A percentile compares a stretch with the other conserved stretches of the same genome.
These are phyloP conservation scores for Spatholobus suberectus DNA, from an alignment of 306 rosid species.

Conservation along the genomic window DNA sequence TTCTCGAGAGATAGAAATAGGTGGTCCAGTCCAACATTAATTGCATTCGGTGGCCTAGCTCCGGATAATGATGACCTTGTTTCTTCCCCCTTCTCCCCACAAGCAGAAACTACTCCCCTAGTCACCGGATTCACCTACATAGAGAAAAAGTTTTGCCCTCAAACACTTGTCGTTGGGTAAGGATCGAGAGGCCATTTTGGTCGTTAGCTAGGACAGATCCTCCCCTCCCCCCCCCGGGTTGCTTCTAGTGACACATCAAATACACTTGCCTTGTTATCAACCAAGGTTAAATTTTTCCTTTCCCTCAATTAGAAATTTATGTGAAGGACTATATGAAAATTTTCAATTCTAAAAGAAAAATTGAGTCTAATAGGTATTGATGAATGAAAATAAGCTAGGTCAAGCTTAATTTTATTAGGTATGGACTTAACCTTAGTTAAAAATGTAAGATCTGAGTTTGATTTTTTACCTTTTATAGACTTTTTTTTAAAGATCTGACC, in stretches of 20 bases:
- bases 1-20: not conserved
- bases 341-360: not conserved
- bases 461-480: no score
- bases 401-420: no score
- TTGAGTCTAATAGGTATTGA: not conserved
- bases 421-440: no score
- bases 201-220: not conserved
- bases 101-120: not conserved
- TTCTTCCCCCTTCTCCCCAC: no score
- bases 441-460: no score
- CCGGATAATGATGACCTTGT: slow-evolving; percentile 3
- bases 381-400: no score
- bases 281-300: not conserved
- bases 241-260: not conserved
- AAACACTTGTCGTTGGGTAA: not conserved
- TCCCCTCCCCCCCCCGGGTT: not conserved
- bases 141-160: not conserved
- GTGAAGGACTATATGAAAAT: not conserved
- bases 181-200: not conserved
- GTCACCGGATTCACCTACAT: not conserved
- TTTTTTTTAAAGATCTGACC: no score
- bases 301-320: not conserved
- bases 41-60: slow-evolving; percentile 17
- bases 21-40: slow-evolving; percentile 42
- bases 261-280: not conserved